Base-by-base conservation (phyloP, 176 grass and related monocot species). In the Pontederia crassipes region DNA sequence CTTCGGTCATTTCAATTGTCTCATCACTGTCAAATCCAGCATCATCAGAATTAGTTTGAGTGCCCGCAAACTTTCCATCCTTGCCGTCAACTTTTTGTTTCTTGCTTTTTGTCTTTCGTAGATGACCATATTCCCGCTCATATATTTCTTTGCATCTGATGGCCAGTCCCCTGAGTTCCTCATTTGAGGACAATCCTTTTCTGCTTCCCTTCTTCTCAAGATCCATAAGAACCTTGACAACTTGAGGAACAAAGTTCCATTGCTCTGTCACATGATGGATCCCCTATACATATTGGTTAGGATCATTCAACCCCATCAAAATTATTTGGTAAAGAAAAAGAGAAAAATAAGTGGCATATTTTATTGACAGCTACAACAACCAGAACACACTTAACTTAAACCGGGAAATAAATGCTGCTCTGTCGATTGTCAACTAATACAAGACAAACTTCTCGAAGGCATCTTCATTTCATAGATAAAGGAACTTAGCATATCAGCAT, bases 1-100 rank as follows among this genome's bases (percentile, higher is more conserved):
- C 92, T 61, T 97, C 84, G 5, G 84, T 85, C 92, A 97, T 97
- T 27, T 88, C 87, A 27, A 97, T 88, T 6, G 87, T 97, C 1
- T 58, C 66, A 62, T 97, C 92, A 10, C 92, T 97, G 55, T 97
- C 84, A 52, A 77, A 88, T 48, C 80, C 62, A n/a, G 45, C 66
- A 54, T 78, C 81, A 48, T 71, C 65, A 2, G 56, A 17, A 46
- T 12, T 57, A 8, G 59, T 46, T 56, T 76, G 74, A 3, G 27
- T 4, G 13, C 0, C 64, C 13, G 10, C 8, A 55, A 20, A 61
- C 61, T 80, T 46, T 12, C n/a, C 11, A 35, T 63, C 61, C 53
- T 29, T 16, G 5, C 9, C 63, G 29, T 70, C 58, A 45, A 10
- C 69, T 45, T 68, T 57, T 15, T 9, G 71, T 49, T 65, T 79